These are phyloP conservation scores for Lecanicillium sp. DNA, from an alignment of 2,329 filamentous ascomycete genomes.

Conservation along the genomic window DNA sequence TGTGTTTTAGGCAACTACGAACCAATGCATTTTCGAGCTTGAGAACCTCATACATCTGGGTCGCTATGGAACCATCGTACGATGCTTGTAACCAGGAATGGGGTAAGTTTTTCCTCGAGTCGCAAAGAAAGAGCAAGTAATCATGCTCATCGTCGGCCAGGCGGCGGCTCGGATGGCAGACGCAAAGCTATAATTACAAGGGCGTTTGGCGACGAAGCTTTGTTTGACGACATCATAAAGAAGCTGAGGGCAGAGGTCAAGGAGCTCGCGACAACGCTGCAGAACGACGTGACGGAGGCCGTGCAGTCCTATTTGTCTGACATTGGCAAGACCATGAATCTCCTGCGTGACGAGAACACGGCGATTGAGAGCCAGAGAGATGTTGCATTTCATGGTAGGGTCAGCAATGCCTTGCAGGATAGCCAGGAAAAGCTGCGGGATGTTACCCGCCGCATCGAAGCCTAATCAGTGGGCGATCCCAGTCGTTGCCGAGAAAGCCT, in stretches of 20 bases:
- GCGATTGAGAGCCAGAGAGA: conserved; percentile 32
- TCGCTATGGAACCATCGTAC: conserved; percentile 32
- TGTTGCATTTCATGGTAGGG: conserved; percentile 27
- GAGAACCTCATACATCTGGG: conserved; percentile 32
- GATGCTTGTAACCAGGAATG: conserved; percentile 23
- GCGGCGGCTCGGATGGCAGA: conserved; percentile 26
- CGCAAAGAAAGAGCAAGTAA: neutral
- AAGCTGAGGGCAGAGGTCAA: conserved; percentile 22
- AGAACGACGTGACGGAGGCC: conserved; percentile 18
- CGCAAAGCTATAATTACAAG: conserved; percentile 29
- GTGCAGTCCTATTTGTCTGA: conserved; percentile 21
- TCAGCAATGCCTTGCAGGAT: conserved; percentile 15
- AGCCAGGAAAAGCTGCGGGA: neutral
- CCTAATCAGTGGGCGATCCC: too few relatives aligned
- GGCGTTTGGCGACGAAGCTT: conserved; percentile 19
- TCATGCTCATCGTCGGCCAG: conserved; percentile 18
- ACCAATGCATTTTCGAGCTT: conserved; percentile 31
- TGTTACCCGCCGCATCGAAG: too few relatives aligned
- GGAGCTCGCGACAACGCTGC: conserved; percentile 17
- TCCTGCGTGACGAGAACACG: conserved; percentile 33
- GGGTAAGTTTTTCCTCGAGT: conserved; percentile 22
- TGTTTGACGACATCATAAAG: conserved; percentile 28
- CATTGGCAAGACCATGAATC: conserved; percentile 27
- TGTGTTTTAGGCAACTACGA: conserved; percentile 24
- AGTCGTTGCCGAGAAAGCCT: too few relatives aligned